phyloP scores from a whole-genome alignment of 2,329 filamentous ascomycete species.

The Zelopaecilomyces penicillatus region DNA sequence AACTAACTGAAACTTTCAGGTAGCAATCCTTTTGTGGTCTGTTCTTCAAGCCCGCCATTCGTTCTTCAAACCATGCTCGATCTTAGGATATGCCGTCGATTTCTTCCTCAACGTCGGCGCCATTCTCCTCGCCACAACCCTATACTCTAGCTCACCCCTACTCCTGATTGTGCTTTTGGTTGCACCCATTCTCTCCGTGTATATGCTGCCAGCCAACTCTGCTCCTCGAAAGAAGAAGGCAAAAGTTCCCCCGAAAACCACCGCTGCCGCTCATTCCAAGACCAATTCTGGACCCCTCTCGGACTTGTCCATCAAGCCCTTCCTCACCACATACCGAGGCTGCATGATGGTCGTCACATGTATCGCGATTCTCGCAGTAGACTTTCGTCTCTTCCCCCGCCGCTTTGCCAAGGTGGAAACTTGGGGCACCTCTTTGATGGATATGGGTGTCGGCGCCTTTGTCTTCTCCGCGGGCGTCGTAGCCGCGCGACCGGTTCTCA shows the following conservation, averaged over 20 bases:
- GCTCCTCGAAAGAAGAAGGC: slow-evolving; percentile 36
- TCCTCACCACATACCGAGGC: slow-evolving; percentile 84
- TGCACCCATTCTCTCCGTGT: slow-evolving; percentile 59
- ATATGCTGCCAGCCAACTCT: slow-evolving; percentile 34
- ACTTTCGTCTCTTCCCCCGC: slow-evolving; percentile 86
- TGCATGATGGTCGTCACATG: slow-evolving; percentile 88
- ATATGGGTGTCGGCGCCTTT: slow-evolving; percentile 93
- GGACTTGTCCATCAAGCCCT: slow-evolving; percentile 73
- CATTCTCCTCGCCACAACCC: slow-evolving; percentile 75
- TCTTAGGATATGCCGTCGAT: slow-evolving; percentile 63
- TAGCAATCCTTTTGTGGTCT: slow-evolving; percentile 80
- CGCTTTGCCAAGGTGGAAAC: slow-evolving; percentile 97
- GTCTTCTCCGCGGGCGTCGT: slow-evolving; percentile 91
- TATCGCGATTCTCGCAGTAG: slow-evolving; percentile 88
- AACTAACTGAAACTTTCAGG: slow-evolving; percentile 37
- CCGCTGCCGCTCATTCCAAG: slow-evolving; percentile 27
- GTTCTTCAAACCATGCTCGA: slow-evolving; percentile 71
- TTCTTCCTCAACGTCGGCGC: slow-evolving; percentile 79
- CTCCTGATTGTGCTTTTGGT: slow-evolving; percentile 69
- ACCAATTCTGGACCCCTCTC: slow-evolving; percentile 17
- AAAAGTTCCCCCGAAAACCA: slow-evolving; percentile 29
- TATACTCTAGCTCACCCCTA: slow-evolving; percentile 69
- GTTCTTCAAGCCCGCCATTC: slow-evolving; percentile 74
- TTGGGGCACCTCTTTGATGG: slow-evolving; percentile 99
- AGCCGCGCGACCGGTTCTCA: slow-evolving; percentile 73